These are phyloP conservation scores for Cercospora sesami DNA, from an alignment of 2,329 filamentous ascomycete species.

Conservation along the genomic window DNA sequence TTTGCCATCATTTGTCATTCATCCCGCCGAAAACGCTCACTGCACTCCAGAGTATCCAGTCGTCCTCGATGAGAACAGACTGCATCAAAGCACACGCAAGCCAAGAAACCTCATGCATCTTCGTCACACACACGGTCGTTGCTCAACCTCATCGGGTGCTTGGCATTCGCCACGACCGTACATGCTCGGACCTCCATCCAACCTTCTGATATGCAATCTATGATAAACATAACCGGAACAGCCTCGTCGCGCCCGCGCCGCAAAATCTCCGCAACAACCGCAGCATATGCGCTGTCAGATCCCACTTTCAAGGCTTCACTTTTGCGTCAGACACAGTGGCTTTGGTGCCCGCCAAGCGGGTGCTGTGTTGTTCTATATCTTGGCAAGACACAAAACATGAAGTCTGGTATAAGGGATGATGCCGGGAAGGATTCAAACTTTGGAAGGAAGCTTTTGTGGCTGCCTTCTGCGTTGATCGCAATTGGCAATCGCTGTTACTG, in stretches of 20 bases:
- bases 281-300: background rate
- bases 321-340: background rate
- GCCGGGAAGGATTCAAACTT: background rate
- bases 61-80: background rate
- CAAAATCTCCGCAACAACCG: background rate
- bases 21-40: too few relatives aligned
- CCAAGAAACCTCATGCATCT: background rate
- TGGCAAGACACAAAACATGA: background rate
- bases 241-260: too few relatives aligned
- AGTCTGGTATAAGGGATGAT: background rate
- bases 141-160: background rate
- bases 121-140: background rate
- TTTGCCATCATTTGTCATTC: background rate
- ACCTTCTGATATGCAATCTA: background rate
- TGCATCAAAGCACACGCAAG: background rate
- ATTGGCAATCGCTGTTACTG: background rate
- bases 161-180: background rate
- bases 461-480: background rate
- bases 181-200: background rate
- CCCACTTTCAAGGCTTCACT: background rate
- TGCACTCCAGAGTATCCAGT: too few relatives aligned
- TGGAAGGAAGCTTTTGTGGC: background rate
- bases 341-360: constrained; percentile 2
- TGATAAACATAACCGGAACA: background rate
- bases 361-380: constrained; percentile 1